These are phyloP conservation scores for Gomphus sp. DNA, from an alignment of 1,284 basidiomycete species.

Conservation along the genomic window DNA sequence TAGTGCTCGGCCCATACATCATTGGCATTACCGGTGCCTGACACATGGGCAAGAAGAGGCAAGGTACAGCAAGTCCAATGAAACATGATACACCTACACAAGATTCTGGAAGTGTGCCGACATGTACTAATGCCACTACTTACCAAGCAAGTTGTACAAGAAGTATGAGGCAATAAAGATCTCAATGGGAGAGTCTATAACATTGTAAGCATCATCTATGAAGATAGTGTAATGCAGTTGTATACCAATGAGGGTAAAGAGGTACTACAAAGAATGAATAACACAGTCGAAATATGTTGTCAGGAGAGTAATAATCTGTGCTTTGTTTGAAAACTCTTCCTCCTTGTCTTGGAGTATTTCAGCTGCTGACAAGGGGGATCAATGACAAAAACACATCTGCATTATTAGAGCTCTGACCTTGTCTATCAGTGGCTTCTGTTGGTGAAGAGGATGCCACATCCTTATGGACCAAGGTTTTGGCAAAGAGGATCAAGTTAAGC, in stretches of 20 bases:
- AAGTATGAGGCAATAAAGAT: conserved; percentile 74
- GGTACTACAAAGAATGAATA: conserved; percentile 75
- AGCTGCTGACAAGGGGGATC: conserved; percentile 20
- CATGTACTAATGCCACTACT: conserved; percentile 21
- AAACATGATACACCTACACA: conserved; percentile 55
- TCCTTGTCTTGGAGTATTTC: conserved; percentile 35
- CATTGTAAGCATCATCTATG: conserved; percentile 16
- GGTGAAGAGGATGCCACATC: conserved; percentile 56
- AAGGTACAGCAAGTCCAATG: conserved; percentile 75
- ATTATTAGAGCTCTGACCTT: conserved; percentile 12
- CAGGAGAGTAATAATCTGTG: conserved; percentile 83
- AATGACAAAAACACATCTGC: conserved; percentile 16
- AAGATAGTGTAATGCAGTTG: conserved; percentile 1
- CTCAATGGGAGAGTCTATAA: conserved; percentile 77
- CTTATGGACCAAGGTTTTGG: conserved; percentile 85
- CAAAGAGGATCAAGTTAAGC: conserved; percentile 79
- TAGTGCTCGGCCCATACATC: no score
- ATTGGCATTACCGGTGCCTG: no score
- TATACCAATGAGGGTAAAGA: conserved; percentile 56
- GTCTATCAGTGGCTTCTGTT: conserved; percentile 11
- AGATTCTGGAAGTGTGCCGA: not conserved
- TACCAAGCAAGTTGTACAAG: conserved; percentile 73
- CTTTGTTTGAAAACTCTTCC: conserved; percentile 79
- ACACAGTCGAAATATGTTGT: conserved; percentile 89
- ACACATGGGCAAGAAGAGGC: conserved; percentile 77